Evolutionary conservation across 129 eudicot species (phyloP).

Genomic region (Helichrysum umbraculigerum): DNA sequence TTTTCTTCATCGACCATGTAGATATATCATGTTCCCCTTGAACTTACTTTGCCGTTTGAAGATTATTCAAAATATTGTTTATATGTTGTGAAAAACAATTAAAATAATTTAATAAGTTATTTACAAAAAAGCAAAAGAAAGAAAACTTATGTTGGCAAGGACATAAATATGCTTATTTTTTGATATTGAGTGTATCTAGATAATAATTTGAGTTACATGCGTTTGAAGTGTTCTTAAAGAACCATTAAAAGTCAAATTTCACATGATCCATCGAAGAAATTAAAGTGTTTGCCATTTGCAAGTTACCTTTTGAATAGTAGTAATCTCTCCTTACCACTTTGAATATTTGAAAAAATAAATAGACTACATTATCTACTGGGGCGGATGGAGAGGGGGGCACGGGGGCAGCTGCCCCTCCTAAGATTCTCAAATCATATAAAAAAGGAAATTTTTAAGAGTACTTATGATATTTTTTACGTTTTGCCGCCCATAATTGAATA

Average conservation of each 20-base stretch:
- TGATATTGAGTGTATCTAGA: neutral
- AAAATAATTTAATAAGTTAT: neutral
- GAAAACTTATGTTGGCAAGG: neutral
- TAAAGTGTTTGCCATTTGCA: constrained; percentile 21
- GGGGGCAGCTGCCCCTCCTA: no score
- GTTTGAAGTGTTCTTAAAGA: constrained; percentile 19
- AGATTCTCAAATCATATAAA: no score
- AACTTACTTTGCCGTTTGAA: no score
- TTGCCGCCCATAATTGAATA: no score
- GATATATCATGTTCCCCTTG: no score
- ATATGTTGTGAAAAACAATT: no score
- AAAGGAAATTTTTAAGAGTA: no score
- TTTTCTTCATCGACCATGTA: no score
- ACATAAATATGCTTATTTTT: neutral
- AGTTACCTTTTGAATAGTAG: constrained; percentile 13
- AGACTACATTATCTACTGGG: neutral
- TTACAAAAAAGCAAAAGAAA: no score
- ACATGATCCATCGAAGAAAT: constrained; percentile 16
- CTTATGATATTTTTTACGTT: no score
- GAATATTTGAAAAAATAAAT: neutral
- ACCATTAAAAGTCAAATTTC: constrained; percentile 22
- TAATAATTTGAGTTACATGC: neutral
- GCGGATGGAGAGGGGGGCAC: no score
- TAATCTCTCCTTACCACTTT: neutral
- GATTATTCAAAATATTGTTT: no score